A percentile compares a stretch with the other conserved stretches of the same genome.
Evolutionary conservation across 2,329 filamentous ascomycete genomes (phyloP).

Genomic region (Dichotomopilus funicola): DNA sequence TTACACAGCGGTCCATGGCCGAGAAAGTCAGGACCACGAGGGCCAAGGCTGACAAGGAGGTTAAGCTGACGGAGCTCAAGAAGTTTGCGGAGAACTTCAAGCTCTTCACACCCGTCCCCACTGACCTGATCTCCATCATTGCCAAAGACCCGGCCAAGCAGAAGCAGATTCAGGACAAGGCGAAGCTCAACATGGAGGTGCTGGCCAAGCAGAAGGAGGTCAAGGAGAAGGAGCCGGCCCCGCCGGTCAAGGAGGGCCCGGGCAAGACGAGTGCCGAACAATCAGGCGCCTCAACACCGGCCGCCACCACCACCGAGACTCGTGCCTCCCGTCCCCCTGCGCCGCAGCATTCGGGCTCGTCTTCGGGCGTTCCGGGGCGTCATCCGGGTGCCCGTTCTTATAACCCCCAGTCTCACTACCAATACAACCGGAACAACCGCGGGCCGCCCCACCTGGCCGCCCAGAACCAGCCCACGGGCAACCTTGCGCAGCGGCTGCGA

Average conservation of each 20-base stretch:
- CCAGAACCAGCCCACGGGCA: constrained; percentile 38
- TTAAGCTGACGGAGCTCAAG: constrained; percentile 89
- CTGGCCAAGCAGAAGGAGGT: constrained; percentile 44
- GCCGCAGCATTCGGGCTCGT: constrained; percentile 29
- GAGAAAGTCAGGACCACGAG: constrained; percentile 53
- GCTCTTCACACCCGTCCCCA: constrained; percentile 83
- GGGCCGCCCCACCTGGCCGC: constrained; percentile 37
- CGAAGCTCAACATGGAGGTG: constrained; percentile 66
- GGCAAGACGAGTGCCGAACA: constrained; percentile 32
- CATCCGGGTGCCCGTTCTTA: constrained; percentile 45
- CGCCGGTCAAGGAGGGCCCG: constrained; percentile 45
- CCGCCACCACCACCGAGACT: constrained; percentile 15
- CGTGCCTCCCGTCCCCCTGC: constrained; percentile 29
- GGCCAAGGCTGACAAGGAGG: constrained; percentile 71
- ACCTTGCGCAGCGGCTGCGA: constrained; percentile 45
- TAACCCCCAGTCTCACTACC: constrained; percentile 40
- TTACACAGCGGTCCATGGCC: constrained; percentile 46
- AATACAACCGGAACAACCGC: constrained; percentile 44
- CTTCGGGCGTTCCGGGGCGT: constrained; percentile 32
- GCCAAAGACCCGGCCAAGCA: constrained; percentile 96
- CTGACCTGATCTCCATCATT: constrained; percentile 86
- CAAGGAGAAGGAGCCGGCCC: constrained; percentile 37
- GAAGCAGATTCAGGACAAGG: constrained; percentile 84
- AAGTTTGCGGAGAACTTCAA: constrained; percentile 95
- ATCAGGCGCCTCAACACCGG: constrained; percentile 15